These are phyloP conservation scores for Penicillium chermesinum DNA, from an alignment of 495 filamentous ascomycete genomes.

Conservation along the genomic window DNA sequence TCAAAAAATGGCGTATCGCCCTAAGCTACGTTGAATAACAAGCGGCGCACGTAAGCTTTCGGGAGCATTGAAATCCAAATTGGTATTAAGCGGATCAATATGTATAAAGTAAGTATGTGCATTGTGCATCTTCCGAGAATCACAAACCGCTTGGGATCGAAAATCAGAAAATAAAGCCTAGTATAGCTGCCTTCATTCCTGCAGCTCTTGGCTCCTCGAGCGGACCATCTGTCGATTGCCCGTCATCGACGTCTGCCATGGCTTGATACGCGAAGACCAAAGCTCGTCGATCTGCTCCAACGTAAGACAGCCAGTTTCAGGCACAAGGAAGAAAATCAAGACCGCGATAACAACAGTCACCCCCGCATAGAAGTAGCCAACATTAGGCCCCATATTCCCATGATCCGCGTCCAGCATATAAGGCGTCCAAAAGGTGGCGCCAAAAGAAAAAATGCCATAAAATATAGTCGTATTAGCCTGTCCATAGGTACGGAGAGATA, in stretches of 20 bases:
- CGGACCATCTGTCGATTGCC: slow-evolving; percentile 12
- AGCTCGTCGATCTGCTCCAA: slow-evolving; percentile 29
- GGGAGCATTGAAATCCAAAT: too few species aligned
- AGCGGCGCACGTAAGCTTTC: too few species aligned
- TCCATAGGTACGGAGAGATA: slow-evolving; percentile 28
- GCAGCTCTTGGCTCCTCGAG: background rate
- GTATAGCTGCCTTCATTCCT: background rate
- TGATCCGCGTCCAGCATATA: slow-evolving; percentile 25
- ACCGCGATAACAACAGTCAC: slow-evolving; percentile 18
- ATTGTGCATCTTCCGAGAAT: too few species aligned
- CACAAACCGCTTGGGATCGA: too few species aligned
- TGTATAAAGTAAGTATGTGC: too few species aligned
- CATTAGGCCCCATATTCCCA: slow-evolving; percentile 27
- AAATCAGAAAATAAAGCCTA: background rate
- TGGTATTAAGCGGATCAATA: too few species aligned
- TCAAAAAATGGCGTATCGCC: too few species aligned
- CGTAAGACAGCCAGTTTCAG: slow-evolving; percentile 25
- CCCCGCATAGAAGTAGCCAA: slow-evolving; percentile 28
- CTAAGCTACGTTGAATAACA: too few species aligned
- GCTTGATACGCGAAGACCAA: slow-evolving; percentile 16
- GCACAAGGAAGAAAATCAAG: slow-evolving; percentile 21
- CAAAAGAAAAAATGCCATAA: slow-evolving; percentile 25
- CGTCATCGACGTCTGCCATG: slow-evolving; percentile 23
- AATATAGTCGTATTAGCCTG: slow-evolving; percentile 24
- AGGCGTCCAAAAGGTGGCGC: slow-evolving; percentile 26